Evolutionary conservation across 768 basidiomycete species (phyloP).

Genomic region (Amanita molliuscula): DNA sequence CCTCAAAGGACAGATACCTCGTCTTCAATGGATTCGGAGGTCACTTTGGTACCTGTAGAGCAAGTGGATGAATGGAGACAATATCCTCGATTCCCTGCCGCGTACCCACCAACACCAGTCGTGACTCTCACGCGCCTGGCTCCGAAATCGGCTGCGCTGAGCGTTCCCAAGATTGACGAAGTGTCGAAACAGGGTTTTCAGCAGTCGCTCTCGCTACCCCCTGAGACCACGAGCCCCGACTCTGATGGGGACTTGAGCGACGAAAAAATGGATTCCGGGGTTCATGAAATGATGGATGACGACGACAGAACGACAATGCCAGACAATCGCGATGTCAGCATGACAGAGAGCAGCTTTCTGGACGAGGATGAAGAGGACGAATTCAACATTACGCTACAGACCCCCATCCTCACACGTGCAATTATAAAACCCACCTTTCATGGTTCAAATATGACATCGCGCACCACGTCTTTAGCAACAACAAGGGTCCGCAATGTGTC

Average conservation of each 20-base stretch:
- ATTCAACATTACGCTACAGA: slow-evolving; percentile 58
- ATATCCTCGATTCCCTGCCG: slow-evolving; percentile 69
- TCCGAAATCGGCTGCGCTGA: slow-evolving; percentile 22
- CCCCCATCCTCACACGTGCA: slow-evolving; percentile 30
- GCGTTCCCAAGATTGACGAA: slow-evolving; percentile 4
- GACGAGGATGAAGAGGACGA: slow-evolving; percentile 46
- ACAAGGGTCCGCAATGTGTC: slow-evolving; percentile 15
- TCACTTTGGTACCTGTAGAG: slow-evolving; percentile 4
- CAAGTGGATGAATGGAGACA: slow-evolving; percentile 56
- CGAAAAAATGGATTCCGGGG: slow-evolving; percentile 28
- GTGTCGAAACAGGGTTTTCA: slow-evolving; percentile 49
- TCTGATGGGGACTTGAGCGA: slow-evolving; percentile 55
- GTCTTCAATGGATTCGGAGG: not conserved
- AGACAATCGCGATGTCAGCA: slow-evolving; percentile 20
- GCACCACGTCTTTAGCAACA: slow-evolving; percentile 4
- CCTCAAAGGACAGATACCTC: not conserved
- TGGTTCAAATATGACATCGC: not conserved
- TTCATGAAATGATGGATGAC: slow-evolving; percentile 17
- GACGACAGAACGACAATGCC: slow-evolving; percentile 20
- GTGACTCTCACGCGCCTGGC: slow-evolving; percentile 20
- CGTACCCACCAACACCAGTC: slow-evolving; percentile 66
- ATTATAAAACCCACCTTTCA: not conserved
- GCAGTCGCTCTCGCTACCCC: slow-evolving; percentile 56
- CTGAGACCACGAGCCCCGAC: slow-evolving; percentile 50
- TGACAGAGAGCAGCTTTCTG: slow-evolving; percentile 17